A percentile compares a stretch with the other conserved stretches of the same genome.
These are phyloP conservation scores for Medicago ruthenica DNA, from an alignment of 306 rosid genomes.

Conservation along the genomic window DNA sequence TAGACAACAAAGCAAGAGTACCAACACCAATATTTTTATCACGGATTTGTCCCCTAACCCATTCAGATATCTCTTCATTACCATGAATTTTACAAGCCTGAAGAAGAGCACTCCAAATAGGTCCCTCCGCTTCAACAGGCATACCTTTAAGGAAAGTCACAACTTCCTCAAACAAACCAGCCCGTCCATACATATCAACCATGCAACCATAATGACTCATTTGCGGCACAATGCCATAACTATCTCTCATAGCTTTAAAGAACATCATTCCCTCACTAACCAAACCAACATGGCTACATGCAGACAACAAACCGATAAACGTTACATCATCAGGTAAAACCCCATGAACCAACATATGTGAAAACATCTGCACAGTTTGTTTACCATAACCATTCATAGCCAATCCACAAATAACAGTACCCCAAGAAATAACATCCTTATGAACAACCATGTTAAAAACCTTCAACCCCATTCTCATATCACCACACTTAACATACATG, in stretches of 20 bases:
- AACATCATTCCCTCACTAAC: conserved; percentile 55
- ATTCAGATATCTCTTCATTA: conserved; percentile 57
- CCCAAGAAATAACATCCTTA: conserved; percentile 79
- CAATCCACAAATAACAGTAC: conserved; percentile 70
- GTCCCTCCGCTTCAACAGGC: conserved; percentile 53
- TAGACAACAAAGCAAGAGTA: conserved; percentile 70
- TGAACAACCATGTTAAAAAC: conserved; percentile 49
- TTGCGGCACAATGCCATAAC: conserved; percentile 53
- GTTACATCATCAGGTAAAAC: conserved; percentile 71
- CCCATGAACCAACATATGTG: conserved; percentile 73
- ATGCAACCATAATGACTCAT: conserved; percentile 57
- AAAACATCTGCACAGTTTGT: conserved; percentile 59
- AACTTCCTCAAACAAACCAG: conserved; percentile 71
- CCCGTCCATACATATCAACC: conserved; percentile 58
- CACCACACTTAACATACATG: conserved; percentile 78
- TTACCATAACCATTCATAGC: conserved; percentile 77
- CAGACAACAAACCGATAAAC: conserved; percentile 69
- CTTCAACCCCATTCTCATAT: conserved; percentile 52
- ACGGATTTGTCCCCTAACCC: conserved; percentile 52
- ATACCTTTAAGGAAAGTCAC: conserved; percentile 54
- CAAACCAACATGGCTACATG: conserved; percentile 71
- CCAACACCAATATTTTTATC: conserved; percentile 53
- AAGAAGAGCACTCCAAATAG: conserved; percentile 78
- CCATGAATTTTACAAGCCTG: conserved; percentile 75
- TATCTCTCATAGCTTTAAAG: conserved; percentile 66